Base-by-base conservation (phyloP, 352 stramenopile species). In the Phytophthora palmivora region DNA sequence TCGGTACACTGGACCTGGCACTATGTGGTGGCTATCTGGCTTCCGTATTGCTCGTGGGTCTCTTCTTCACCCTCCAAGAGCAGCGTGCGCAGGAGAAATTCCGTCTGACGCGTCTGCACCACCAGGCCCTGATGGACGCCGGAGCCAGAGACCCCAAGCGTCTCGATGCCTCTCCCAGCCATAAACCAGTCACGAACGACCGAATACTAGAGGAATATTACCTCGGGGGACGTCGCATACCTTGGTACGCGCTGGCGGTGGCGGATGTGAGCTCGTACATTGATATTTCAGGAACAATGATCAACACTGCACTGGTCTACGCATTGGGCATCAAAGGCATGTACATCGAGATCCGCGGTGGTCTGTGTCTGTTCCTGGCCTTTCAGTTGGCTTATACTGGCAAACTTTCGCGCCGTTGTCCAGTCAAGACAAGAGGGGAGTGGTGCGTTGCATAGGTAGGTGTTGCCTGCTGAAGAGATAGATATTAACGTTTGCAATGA, bases 221-320 rank as follows among this genome's bases (percentile, higher is more conserved):
- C 38, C 75, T 93, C 15, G 82, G 84, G 2, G 80, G 82, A 16
- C 72, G 80, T 4, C 72, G 71, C 24, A 88, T 93, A 46, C 76
- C 82, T 11, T 91, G 84, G 82, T 91, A 84, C 69, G 81, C 81
- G 19, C 65, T 93, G 15, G 84, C 78, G 7, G 67, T 93, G 36
- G 84, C 84, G 0, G 84, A 94, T 58, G 85, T 94, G 50, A 92
- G 82, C 67, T 91, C 80, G 51, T 94, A 94, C 61, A 94, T 94
- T 46, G 85, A 94, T 67, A 92, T 94, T 49, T 89, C 80, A 3
- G 82, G 84, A 1, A 93, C 84, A 6, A 93, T 93, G 82, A 93
- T 93, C 74, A 93, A 94, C 63, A 92, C 82, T 38, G 85, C 81
- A 56, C 58, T 94, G 15, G 72, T 94, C 47, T 94, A 94, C 51